A percentile compares a stretch with the other conserved stretches of the same genome.
phyloP scores from a whole-genome alignment of 2,329 filamentous ascomycete genomes.

The Penicillium sp. region DNA sequence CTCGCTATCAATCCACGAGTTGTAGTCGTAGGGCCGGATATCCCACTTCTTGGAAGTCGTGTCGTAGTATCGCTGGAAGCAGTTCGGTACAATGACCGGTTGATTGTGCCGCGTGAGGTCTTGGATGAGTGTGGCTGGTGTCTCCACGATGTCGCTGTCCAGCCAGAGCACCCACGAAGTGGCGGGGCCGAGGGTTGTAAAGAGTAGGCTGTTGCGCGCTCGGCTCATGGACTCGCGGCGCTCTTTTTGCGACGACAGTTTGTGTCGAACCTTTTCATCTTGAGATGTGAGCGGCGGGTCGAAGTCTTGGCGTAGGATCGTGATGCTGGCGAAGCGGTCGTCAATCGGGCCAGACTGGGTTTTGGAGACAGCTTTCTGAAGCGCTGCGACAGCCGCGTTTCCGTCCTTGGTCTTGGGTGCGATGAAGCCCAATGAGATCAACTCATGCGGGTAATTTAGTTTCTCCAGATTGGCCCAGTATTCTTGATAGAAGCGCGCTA shows the following conservation, averaged over 20 bases:
- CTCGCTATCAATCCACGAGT: slow-evolving; percentile 91
- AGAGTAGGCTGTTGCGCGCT: slow-evolving; percentile 88
- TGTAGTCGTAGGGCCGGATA: slow-evolving; percentile 89
- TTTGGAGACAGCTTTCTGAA: slow-evolving; percentile 79
- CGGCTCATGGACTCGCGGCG: slow-evolving; percentile 86
- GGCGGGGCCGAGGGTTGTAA: slow-evolving; percentile 83
- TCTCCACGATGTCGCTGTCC: slow-evolving; percentile 86
- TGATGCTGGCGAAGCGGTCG: slow-evolving; percentile 83
- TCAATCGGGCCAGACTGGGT: slow-evolving; percentile 78
- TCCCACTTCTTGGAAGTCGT: slow-evolving; percentile 63
- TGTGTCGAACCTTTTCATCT: slow-evolving; percentile 82
- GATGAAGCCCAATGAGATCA: slow-evolving; percentile 94
- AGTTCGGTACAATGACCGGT: slow-evolving; percentile 90
- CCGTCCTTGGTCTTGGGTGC: slow-evolving; percentile 90
- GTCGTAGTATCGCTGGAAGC: slow-evolving; percentile 83
- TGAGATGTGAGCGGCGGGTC: slow-evolving; percentile 76
- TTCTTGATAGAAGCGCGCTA: slow-evolving; percentile 84
- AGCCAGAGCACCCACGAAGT: slow-evolving; percentile 98
- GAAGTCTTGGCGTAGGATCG: slow-evolving; percentile 92
- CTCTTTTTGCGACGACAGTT: slow-evolving; percentile 80
- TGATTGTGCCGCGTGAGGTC: slow-evolving; percentile 84
- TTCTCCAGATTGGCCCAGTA: slow-evolving; percentile 93
- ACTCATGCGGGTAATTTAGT: slow-evolving; percentile 83
- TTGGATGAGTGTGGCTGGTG: slow-evolving; percentile 77
- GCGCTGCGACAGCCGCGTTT: slow-evolving; percentile 72